A percentile compares a stretch with the other conserved stretches of the same genome.
These are phyloP conservation scores for Rhizomucor miehei DNA, from an alignment of 371 early-diverging fungal genomes.

Conservation along the genomic window DNA sequence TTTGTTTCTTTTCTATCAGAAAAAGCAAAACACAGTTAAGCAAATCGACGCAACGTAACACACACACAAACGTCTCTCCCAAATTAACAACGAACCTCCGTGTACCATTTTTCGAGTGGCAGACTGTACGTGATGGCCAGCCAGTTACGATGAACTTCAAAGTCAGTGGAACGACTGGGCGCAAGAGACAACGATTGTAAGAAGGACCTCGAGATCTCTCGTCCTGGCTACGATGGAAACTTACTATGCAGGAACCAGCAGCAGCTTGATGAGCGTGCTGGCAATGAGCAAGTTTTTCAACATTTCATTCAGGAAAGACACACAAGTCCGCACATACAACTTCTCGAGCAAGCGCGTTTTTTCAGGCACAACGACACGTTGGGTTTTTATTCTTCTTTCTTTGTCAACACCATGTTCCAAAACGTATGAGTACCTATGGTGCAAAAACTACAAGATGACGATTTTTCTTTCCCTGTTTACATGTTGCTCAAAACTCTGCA, in stretches of 20 bases:
- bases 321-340: not conserved
- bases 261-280: conserved; percentile 64
- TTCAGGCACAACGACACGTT: not conserved
- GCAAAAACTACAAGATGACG: no score
- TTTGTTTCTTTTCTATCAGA: not conserved
- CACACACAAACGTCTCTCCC: no score
- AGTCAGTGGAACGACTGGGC: conserved; percentile 92
- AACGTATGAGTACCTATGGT: not conserved
- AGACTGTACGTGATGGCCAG: conserved; percentile 89
- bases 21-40: no score
- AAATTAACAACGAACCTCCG: no score
- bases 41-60: no score
- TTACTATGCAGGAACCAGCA: conserved; percentile 76
- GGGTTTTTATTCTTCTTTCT: not conserved
- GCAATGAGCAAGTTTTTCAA: conserved; percentile 42
- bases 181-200: no score
- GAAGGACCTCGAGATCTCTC: not conserved
- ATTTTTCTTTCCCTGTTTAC: no score
- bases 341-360: not conserved
- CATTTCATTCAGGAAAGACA: conserved; percentile 1
- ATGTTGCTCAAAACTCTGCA: conserved; percentile 21
- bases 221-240: conserved; percentile 11
- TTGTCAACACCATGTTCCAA: not conserved
- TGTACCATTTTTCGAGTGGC: conserved; percentile 86
- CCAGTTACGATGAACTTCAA: conserved; percentile 99